Conservation (phyloP, 1,139 yeast genomes). For the Pichia sp. region DNA sequence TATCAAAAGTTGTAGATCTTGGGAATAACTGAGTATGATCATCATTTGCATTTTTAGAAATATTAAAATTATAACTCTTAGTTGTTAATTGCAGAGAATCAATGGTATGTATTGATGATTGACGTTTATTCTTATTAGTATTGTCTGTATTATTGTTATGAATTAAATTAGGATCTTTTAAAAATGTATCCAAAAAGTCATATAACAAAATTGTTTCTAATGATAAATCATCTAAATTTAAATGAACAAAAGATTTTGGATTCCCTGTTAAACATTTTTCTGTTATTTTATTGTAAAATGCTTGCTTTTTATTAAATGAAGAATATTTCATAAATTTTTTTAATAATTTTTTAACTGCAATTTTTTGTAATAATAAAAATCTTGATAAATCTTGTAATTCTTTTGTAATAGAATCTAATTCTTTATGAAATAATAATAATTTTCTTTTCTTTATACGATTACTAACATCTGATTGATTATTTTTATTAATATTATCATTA, state of each 20-base stretch:
- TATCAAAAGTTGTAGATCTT: conserved; percentile 31
- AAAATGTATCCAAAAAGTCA: conserved; percentile 37
- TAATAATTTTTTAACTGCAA: conserved; percentile 73
- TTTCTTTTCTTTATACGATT: conserved; percentile 17
- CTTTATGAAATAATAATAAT: conserved; percentile 28
- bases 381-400: conserved; percentile 67
- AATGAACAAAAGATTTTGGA: conserved; percentile 52
- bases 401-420: conserved; percentile 43
- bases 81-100: conserved; percentile 32
- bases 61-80: conserved; percentile 7
- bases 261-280: conserved; percentile 34
- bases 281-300: conserved; percentile 35
- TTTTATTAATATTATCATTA: not conserved
- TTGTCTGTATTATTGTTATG: not conserved
- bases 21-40: conserved; percentile 13
- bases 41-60: not conserved
- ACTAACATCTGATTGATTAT: too few species aligned
- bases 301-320: conserved; percentile 33
- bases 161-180: conserved; percentile 6
- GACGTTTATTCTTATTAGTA: conserved; percentile 4
- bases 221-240: conserved; percentile 61
- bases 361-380: conserved; percentile 71
- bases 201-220: conserved; percentile 55
- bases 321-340: conserved; percentile 74
- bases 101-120: conserved; percentile 29